phyloP scores from a whole-genome alignment of 257 asterid genomes.

The Solanum gandarillasii region DNA sequence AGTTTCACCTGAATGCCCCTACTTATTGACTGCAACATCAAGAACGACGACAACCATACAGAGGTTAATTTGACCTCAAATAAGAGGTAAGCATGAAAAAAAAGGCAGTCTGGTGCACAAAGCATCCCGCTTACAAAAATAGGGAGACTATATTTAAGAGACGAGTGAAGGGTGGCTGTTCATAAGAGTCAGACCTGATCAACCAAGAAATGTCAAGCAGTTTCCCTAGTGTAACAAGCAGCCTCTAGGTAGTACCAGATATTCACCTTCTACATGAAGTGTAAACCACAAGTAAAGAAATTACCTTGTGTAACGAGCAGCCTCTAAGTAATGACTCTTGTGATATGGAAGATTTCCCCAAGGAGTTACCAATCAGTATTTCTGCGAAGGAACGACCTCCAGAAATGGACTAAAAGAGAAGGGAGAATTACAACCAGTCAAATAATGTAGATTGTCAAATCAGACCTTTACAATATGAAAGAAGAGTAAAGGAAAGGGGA shows the following conservation, averaged over 20 bases:
- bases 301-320: constrained; percentile 82
- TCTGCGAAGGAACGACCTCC: constrained; percentile 91
- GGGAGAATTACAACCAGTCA: background rate
- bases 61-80: background rate
- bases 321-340: constrained; percentile 61
- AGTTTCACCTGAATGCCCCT: background rate
- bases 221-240: background rate
- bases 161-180: background rate
- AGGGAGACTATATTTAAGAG: background rate
- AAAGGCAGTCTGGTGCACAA: background rate
- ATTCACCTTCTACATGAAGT: background rate
- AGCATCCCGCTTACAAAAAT: background rate
- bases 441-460: background rate
- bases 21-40: background rate
- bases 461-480: background rate
- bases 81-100: background rate
- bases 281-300: background rate
- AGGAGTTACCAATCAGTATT: constrained; percentile 52
- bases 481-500: background rate
- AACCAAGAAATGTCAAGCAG: background rate
- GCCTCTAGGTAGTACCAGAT: background rate
- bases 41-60: background rate
- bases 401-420: constrained; percentile 70
- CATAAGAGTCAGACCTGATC: background rate
- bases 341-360: constrained; percentile 27